Base-by-base conservation (phyloP, 2,329 filamentous ascomycete genomes). In the Phaeosphaeria sp. region DNA sequence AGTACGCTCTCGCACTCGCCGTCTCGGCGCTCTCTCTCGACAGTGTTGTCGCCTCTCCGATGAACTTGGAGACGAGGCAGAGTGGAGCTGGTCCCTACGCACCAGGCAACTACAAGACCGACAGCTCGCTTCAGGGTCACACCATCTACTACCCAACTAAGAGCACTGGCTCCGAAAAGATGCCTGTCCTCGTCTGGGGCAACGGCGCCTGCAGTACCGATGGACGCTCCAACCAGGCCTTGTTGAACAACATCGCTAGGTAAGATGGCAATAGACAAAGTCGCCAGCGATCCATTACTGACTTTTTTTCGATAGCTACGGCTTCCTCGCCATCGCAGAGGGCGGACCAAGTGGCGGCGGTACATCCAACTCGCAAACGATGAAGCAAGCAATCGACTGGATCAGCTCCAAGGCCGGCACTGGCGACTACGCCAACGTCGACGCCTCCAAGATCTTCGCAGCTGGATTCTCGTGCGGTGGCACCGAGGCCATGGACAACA, bases 141-240 rank as follows among this genome's bases (percentile, higher is more conserved):
- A 65, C 64, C 15, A 60, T 65, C 46, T 66, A 65, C 61, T 52
- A 60, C 47, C 57, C 57, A 4, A 43, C 51, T 20, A 55, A 59
- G 22, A 52, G n/a, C 51, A 25, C 54, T 5, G 54, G 44, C 36
- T 52, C 44, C 21, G 36, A 20, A 5, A 64, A 62, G 30, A 55
- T 68, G 17, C 68, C 67, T 20, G 66, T 70, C 1, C 42, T 71
- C 5, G 52, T 66, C 24, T 71, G 68, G 68, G 66, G 66, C 25
- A 70, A 71, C 53, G 67, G 68, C 20, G 67, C 55, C 39, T 70
- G 67, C 57, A 55, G 52, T 24, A 55, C 59, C 24, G 59, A 70
- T 15, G 68, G 60, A 7, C 57, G 54, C 11, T 48, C 50, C 6
- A 56, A 63, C 44, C 45, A 25, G 4, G 51, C 60, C 13, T 53